A percentile compares a stretch with the other conserved stretches of the same genome.
phyloP scores from a whole-genome alignment of 2,329 filamentous ascomycete genomes.

The Ophiocordyceps australis region DNA sequence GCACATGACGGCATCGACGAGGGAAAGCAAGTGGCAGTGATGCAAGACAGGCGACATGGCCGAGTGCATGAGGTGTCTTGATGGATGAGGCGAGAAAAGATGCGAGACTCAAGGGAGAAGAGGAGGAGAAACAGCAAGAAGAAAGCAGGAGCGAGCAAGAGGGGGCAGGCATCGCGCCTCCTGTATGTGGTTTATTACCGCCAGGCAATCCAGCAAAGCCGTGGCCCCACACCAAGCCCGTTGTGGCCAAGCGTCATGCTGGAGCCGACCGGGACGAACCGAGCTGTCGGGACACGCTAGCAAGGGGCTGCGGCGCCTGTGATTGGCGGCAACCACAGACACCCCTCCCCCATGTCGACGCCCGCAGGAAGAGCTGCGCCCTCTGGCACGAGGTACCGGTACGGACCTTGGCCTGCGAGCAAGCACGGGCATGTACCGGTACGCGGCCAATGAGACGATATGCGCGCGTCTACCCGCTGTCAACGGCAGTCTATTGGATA shows the following conservation, averaged over 20 bases:
- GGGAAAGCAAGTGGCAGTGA: no score
- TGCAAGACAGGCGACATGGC: no score
- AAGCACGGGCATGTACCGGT: no score
- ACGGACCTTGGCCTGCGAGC: neutral
- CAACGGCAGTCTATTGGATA: slow-evolving; percentile 10
- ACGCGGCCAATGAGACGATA: slow-evolving; percentile 3
- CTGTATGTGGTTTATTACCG: no score
- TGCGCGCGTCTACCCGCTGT: slow-evolving; percentile 13
- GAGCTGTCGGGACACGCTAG: slow-evolving; percentile 18
- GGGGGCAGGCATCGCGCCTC: neutral
- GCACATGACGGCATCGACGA: no score
- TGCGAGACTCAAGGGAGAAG: no score
- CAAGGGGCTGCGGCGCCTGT: slow-evolving; percentile 1
- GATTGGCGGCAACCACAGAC: slow-evolving; percentile 7
- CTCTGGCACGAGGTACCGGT: slow-evolving; percentile 4
- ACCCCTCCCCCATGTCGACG: slow-evolving; percentile 1
- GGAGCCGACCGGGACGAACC: slow-evolving; percentile 11
- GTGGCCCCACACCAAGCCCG: no score
- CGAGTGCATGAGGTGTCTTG: no score
- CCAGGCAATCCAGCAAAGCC: no score
- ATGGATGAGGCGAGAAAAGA: no score
- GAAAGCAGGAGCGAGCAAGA: neutral
- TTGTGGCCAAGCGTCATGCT: neutral
- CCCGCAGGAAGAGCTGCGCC: slow-evolving; percentile 1
- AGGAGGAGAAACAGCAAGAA: no score